phyloP scores from a whole-genome alignment of 1,139 yeast genomes.

The Blastobotrys aristatus region DNA sequence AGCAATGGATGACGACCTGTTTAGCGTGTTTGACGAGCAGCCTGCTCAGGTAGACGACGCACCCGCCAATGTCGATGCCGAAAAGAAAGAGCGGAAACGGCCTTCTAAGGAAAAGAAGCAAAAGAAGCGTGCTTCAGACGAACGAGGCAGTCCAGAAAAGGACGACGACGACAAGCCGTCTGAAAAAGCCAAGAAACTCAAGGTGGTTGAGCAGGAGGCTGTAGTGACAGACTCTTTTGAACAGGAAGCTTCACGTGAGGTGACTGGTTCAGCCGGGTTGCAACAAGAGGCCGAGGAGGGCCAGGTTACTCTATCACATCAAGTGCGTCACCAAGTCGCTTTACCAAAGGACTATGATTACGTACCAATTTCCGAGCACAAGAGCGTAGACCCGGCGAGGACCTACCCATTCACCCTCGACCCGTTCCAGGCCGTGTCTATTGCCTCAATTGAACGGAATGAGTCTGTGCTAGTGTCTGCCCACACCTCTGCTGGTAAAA shows the following conservation, averaged over 20 bases:
- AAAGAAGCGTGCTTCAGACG: constrained; percentile 1
- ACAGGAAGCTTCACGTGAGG: constrained; percentile 86
- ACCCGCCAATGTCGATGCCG: not conserved
- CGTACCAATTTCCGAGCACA: constrained; percentile 81
- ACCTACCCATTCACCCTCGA: constrained; percentile 88
- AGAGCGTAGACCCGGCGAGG: constrained; percentile 56
- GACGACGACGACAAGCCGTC: not conserved
- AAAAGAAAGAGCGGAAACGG: not conserved
- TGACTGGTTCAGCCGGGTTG: constrained; percentile 71
- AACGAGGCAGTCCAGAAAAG: too few relatives aligned
- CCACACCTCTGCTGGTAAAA: constrained; percentile 97
- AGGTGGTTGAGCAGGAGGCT: constrained; percentile 37
- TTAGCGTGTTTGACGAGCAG: constrained; percentile 27
- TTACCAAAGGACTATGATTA: constrained; percentile 89
- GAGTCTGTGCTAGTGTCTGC: constrained; percentile 98
- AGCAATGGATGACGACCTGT: constrained; percentile 23
- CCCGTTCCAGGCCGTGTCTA: constrained; percentile 94
- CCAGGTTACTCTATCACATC: constrained; percentile 75
- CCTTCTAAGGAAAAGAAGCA: not conserved
- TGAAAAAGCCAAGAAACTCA: constrained; percentile 1
- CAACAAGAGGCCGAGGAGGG: constrained; percentile 40
- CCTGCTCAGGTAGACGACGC: constrained; percentile 9
- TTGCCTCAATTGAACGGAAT: constrained; percentile 87
- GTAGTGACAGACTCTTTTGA: constrained; percentile 87
- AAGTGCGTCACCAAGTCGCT: constrained; percentile 96